phyloP scores from a whole-genome alignment of 306 rosid genomes.

The peach (Prunus persica) region Prunus_persica_NCBIv2 NC_034010.1:24440501-24441000 shows the following conservation, averaged over 20 bases:
- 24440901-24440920: background rate
- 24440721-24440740: background rate
- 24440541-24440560: background rate
- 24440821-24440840: background rate
- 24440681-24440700: background rate
- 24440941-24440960: background rate
- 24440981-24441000: background rate
- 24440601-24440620: slow-evolving; percentile 79
- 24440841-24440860: background rate
- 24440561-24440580: slow-evolving; percentile 84
- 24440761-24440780: background rate
- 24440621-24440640: background rate
- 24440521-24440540: background rate
- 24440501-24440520: background rate
- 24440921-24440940: background rate
- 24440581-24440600: slow-evolving; percentile 83
- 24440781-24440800: background rate
- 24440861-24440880: background rate
- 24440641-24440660: background rate
- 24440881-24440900: background rate
- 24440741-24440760: background rate
- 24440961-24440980: background rate
- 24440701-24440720: background rate
- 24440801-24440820: background rate
- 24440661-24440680: background rate